phyloP scores from a whole-genome alignment of 345 rosid genomes.

The Camelina laxa region DNA sequence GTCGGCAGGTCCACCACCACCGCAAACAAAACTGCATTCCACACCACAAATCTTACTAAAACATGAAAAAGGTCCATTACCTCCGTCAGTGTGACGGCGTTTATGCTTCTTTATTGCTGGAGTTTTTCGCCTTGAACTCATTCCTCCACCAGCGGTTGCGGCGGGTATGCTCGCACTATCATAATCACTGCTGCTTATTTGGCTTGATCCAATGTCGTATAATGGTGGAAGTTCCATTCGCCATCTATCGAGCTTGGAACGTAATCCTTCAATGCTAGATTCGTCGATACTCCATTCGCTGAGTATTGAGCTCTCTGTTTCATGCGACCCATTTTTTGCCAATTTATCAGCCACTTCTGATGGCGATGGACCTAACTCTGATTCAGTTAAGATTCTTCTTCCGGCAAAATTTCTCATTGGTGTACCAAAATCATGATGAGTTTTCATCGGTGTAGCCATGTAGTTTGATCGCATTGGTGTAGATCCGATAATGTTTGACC shows the following conservation, averaged over 20 bases:
- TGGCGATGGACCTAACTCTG: constrained; percentile 82
- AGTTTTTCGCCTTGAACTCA: constrained; percentile 30
- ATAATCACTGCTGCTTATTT: constrained; percentile 18
- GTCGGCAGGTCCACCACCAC: constrained; percentile 21
- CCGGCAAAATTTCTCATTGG: constrained; percentile 40
- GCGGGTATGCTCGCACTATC: constrained; percentile 6
- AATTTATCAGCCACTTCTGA: constrained; percentile 77
- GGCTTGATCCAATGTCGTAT: constrained; percentile 58
- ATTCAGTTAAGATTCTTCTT: constrained; percentile 53
- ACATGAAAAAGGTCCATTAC: constrained; percentile 62
- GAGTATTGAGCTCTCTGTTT: constrained; percentile 56
- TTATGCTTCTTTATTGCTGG: constrained; percentile 20
- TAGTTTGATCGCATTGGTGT: constrained; percentile 39
- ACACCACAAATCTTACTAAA: constrained; percentile 71
- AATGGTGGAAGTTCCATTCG: constrained; percentile 68
- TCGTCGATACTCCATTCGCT: constrained; percentile 62
- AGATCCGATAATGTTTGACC: constrained; percentile 32
- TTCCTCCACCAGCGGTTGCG: constrained; percentile 27
- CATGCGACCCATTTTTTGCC: constrained; percentile 49
- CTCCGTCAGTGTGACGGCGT: constrained; percentile 51
- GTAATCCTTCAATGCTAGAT: constrained; percentile 70
- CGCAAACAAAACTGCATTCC: constrained; percentile 74
- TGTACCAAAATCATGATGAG: constrained; percentile 36
- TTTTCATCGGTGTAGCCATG: constrained; percentile 39
- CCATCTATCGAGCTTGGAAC: constrained; percentile 87